Percentiles rank a stretch among this genome's conserved stretches.
These are phyloP conservation scores for Tetrapisispora namnaoensis DNA, from an alignment of 805 yeast species.

Conservation along the genomic window DNA sequence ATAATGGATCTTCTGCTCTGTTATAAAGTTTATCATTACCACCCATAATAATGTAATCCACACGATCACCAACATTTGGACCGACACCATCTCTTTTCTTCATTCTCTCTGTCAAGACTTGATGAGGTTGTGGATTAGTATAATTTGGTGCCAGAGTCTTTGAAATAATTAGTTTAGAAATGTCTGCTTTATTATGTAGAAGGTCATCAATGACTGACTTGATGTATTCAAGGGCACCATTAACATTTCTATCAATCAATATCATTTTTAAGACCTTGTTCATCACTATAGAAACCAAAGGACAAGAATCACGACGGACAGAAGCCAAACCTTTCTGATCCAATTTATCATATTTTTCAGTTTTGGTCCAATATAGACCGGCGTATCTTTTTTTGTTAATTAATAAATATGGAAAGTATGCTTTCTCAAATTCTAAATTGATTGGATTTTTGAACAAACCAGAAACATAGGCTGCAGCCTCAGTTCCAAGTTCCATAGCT, in stretches of 20 bases:
- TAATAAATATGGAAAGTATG: constrained; percentile 85
- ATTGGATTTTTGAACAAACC: constrained; percentile 73
- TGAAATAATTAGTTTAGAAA: constrained; percentile 88
- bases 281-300: constrained; percentile 88
- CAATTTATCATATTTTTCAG: constrained; percentile 90
- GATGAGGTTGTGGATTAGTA: constrained; percentile 95
- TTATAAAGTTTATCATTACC: constrained; percentile 81
- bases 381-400: constrained; percentile 97
- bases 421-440: constrained; percentile 92
- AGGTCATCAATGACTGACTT: constrained; percentile 83
- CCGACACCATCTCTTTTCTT: constrained; percentile 96
- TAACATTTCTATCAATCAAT: constrained; percentile 77
- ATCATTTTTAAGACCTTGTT: constrained; percentile 81
- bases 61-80: constrained; percentile 94
- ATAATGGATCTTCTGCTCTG: constrained; percentile 93
- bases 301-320: constrained; percentile 94
- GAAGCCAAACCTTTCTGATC: constrained; percentile 98
- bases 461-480: constrained; percentile 87
- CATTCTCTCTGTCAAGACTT: constrained; percentile 93
- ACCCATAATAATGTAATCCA: constrained; percentile 88
- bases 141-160: constrained; percentile 89
- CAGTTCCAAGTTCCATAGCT: constrained; percentile 87
- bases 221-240: constrained; percentile 75
- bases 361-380: constrained; percentile 90
- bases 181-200: constrained; percentile 81